Percentiles rank a stretch among this genome's conserved stretches.
Evolutionary conservation across 2,329 filamentous ascomycete species (phyloP).

Genomic region (Venturia pyrina): DNA sequence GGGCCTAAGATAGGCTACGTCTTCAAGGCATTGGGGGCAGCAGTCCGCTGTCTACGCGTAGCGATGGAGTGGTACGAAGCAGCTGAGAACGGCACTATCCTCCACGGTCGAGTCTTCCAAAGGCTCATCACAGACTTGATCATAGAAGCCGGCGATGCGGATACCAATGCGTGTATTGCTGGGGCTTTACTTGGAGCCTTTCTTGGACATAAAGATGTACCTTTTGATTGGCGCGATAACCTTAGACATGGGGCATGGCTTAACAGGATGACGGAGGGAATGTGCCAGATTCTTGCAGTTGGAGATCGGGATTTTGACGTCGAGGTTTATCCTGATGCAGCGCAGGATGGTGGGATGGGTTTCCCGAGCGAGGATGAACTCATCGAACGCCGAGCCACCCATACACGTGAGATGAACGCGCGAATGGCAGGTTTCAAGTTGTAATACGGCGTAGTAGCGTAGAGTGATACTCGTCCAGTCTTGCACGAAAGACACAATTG

Average conservation of each 20-base stretch:
- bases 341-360: too few relatives aligned
- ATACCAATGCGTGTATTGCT: too few relatives aligned
- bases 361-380: too few relatives aligned
- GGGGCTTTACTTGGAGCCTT: conserved; percentile 30
- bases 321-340: background rate
- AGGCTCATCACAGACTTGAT: conserved; percentile 39
- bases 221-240: conserved; percentile 40
- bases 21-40: conserved; percentile 43
- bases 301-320: conserved; percentile 18
- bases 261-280: conserved; percentile 31
- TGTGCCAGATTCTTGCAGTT: conserved; percentile 32
- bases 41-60: conserved; percentile 34
- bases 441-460: too few relatives aligned
- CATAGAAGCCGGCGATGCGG: conserved; percentile 25
- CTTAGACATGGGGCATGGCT: conserved; percentile 37
- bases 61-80: conserved; percentile 28
- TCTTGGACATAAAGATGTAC: conserved; percentile 37
- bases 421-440: too few relatives aligned
- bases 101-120: conserved; percentile 28
- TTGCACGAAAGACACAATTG: too few relatives aligned
- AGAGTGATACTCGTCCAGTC: too few relatives aligned
- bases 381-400: too few relatives aligned
- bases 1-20: conserved; percentile 40
- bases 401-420: too few relatives aligned
- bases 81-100: too few relatives aligned